phyloP scores from a whole-genome alignment of 2,329 filamentous ascomycete species.

The Xylariaceae sp. region DNA sequence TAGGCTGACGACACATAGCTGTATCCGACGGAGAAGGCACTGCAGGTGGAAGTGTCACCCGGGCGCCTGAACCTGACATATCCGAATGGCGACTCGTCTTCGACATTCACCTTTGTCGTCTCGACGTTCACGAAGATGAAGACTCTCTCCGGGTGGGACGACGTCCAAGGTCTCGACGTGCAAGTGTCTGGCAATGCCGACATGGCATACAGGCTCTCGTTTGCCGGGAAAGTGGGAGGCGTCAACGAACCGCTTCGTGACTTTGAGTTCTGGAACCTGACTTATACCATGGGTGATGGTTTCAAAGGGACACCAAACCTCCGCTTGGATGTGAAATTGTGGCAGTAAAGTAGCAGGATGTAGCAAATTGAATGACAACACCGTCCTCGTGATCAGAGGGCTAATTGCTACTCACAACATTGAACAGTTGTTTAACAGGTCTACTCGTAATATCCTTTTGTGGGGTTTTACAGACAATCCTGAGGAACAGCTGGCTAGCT shows the following conservation, averaged over 20 bases:
- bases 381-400: too few relatives aligned
- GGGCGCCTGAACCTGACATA: constrained; percentile 54
- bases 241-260: constrained; percentile 36
- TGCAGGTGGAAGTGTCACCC: constrained; percentile 46
- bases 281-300: constrained; percentile 10
- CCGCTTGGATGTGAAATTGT: constrained; percentile 1
- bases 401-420: too few relatives aligned
- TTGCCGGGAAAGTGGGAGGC: constrained; percentile 46
- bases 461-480: too few relatives aligned
- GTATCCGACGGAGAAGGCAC: constrained; percentile 44
- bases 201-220: constrained; percentile 43
- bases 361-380: not conserved
- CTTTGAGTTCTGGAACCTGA: constrained; percentile 48
- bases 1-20: constrained; percentile 28
- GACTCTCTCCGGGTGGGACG: constrained; percentile 49
- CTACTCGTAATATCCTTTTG: too few relatives aligned
- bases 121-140: constrained; percentile 48
- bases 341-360: not conserved
- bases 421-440: too few relatives aligned
- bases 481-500: too few relatives aligned
- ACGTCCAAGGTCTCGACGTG: constrained; percentile 52
- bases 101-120: constrained; percentile 54
- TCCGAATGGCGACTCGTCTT: constrained; percentile 51
- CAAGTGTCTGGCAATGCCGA: constrained; percentile 49
- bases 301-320: constrained; percentile 5